phyloP scores from a whole-genome alignment of 1,284 basidiomycete genomes.

The Fomes fomentarius region DNA sequence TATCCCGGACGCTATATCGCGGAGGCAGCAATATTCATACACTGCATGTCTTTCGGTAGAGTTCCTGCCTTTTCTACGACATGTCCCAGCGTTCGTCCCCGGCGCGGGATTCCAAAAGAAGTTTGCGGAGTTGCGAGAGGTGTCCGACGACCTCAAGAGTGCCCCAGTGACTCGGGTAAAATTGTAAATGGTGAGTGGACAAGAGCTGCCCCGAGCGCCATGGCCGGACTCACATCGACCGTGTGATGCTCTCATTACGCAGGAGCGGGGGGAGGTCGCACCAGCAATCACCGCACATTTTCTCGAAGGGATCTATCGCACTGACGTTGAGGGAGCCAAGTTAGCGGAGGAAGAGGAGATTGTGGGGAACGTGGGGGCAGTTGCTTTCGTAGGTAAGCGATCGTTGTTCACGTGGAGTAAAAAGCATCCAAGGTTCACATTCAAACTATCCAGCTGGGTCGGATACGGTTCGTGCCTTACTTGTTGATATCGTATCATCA shows the following conservation, averaged over 20 bases:
- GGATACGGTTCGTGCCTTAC: constrained; percentile 21
- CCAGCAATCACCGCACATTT: background rate
- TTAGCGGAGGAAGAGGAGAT: background rate
- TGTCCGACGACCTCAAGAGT: constrained; percentile 1
- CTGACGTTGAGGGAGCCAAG: background rate
- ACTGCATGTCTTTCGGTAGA: no score
- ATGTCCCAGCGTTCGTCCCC: constrained; percentile 12
- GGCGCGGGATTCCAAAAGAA: constrained; percentile 6
- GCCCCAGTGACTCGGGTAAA: background rate
- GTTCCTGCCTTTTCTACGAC: constrained; percentile 8
- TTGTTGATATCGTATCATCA: no score
- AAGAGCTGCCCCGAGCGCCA: no score
- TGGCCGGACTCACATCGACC: no score
- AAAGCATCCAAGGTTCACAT: no score
- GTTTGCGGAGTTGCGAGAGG: background rate
- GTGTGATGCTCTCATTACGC: no score
- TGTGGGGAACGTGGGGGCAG: background rate
- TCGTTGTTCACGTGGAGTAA: background rate
- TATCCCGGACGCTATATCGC: no score
- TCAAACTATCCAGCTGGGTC: no score
- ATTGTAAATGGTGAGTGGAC: background rate
- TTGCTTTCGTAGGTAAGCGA: constrained; percentile 4
- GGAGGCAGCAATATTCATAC: no score
- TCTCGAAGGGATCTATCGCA: background rate
- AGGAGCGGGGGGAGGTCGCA: no score